phyloP scores from a whole-genome alignment of 2,329 filamentous ascomycete genomes.

The Colletotrichum musae region DNA sequence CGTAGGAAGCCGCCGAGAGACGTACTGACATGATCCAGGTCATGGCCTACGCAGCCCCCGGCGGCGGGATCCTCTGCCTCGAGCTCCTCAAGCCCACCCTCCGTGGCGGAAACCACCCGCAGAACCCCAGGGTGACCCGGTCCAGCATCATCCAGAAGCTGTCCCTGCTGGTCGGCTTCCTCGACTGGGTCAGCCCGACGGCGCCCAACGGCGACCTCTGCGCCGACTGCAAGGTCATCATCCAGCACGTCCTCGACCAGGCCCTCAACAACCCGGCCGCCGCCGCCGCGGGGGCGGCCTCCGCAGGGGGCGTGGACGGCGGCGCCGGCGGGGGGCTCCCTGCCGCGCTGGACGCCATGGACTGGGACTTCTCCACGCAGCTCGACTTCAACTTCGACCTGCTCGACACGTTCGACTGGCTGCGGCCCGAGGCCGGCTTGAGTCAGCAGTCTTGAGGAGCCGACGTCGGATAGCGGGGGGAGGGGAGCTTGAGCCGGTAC shows the following conservation, averaged over 20 bases:
- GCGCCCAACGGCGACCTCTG: conserved; percentile 66
- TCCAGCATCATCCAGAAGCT: conserved; percentile 67
- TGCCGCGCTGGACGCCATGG: conserved; percentile 44
- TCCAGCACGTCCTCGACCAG: conserved; percentile 65
- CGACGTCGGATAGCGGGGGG: background rate
- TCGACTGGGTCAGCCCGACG: conserved; percentile 64
- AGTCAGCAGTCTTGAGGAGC: conserved; percentile 27
- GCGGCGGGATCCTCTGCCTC: conserved; percentile 65
- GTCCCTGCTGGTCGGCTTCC: conserved; percentile 64
- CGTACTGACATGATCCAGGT: conserved; percentile 49
- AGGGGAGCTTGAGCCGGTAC: background rate
- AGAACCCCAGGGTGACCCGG: conserved; percentile 55
- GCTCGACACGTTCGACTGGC: conserved; percentile 65
- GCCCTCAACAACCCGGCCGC: conserved; percentile 57
- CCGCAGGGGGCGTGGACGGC: conserved; percentile 18
- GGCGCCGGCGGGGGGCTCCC: conserved; percentile 15
- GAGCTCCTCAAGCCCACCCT: conserved; percentile 60
- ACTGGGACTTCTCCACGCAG: conserved; percentile 52
- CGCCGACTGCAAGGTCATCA: conserved; percentile 60
- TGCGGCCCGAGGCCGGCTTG: conserved; percentile 46
- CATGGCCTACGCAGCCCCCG: conserved; percentile 65
- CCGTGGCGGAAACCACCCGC: conserved; percentile 48
- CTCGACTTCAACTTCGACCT: conserved; percentile 63
- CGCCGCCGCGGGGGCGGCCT: conserved; percentile 29
- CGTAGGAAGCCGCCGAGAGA: background rate